phyloP scores from a whole-genome alignment of 2,329 filamentous ascomycete species.

The Gremmenia infestans region DNA sequence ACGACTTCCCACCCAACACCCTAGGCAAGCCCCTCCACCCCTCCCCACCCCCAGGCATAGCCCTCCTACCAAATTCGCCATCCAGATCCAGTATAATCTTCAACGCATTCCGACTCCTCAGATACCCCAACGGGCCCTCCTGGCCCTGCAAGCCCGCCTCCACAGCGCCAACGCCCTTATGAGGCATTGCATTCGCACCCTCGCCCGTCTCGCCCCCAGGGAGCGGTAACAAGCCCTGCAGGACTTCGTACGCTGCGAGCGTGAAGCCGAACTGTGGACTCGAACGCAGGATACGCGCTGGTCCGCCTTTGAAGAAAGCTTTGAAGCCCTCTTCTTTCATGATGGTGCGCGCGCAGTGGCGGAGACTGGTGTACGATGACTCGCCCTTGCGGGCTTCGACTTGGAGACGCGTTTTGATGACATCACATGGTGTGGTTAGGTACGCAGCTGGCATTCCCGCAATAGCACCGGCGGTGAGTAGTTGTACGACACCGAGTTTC shows the following conservation, averaged over 20 bases:
- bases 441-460: slow-evolving; percentile 90
- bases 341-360: slow-evolving; percentile 80
- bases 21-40: slow-evolving; percentile 26
- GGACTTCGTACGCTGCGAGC: slow-evolving; percentile 86
- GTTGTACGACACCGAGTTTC: slow-evolving; percentile 84
- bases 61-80: slow-evolving; percentile 71
- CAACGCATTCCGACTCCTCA: slow-evolving; percentile 80
- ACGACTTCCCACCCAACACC: slow-evolving; percentile 23
- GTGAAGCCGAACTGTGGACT: slow-evolving; percentile 98
- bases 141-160: slow-evolving; percentile 36
- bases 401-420: slow-evolving; percentile 98
- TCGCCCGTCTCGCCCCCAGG: slow-evolving; percentile 58
- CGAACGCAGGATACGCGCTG: slow-evolving; percentile 88
- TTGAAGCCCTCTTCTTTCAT: slow-evolving; percentile 87
- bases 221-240: slow-evolving; percentile 76
- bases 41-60: slow-evolving; percentile 22
- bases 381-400: slow-evolving; percentile 97
- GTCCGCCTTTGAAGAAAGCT: slow-evolving; percentile 98
- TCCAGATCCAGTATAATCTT: slow-evolving; percentile 95
- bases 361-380: slow-evolving; percentile 76
- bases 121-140: slow-evolving; percentile 45
- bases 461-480: slow-evolving; percentile 91
- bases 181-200: slow-evolving; percentile 29
- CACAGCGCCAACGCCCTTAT: slow-evolving; percentile 58
- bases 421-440: slow-evolving; percentile 93